A percentile compares a stretch with the other conserved stretches of the same genome.
These are phyloP conservation scores for Trametes hirsuta DNA, from an alignment of 1,284 basidiomycete species.

Conservation along the genomic window DNA sequence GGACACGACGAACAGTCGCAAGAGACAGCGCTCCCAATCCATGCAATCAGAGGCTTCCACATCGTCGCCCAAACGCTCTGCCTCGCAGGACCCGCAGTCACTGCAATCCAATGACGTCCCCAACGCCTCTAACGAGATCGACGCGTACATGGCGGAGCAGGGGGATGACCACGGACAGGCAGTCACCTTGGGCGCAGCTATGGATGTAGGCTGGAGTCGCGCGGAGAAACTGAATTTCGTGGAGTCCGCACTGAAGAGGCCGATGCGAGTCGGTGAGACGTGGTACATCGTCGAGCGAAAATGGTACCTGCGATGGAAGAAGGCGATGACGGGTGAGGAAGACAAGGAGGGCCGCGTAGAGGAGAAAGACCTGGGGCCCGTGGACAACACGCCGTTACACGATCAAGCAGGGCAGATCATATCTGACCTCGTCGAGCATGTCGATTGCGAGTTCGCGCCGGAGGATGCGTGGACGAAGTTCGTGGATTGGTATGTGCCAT, in stretches of 20 bases:
- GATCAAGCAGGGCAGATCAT: slow-evolving; percentile 55
- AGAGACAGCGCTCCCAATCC: slow-evolving; percentile 54
- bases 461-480: slow-evolving; percentile 74
- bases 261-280: slow-evolving; percentile 66
- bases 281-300: slow-evolving; percentile 77
- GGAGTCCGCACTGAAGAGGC: slow-evolving; percentile 44
- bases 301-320: slow-evolving; percentile 80
- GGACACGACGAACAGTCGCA: slow-evolving; percentile 38
- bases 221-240: slow-evolving; percentile 55
- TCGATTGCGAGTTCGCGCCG: slow-evolving; percentile 83
- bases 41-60: slow-evolving; percentile 57
- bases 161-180: slow-evolving; percentile 42
- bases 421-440: slow-evolving; percentile 55
- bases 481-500: slow-evolving; percentile 36
- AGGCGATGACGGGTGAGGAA: slow-evolving; percentile 65
- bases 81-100: slow-evolving; percentile 54
- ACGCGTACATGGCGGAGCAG: slow-evolving; percentile 75
- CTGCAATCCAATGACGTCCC: slow-evolving; percentile 46
- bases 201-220: slow-evolving; percentile 35
- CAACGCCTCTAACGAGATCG: slow-evolving; percentile 49
- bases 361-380: slow-evolving; percentile 69
- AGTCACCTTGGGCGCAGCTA: slow-evolving; percentile 10
- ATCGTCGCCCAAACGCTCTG: slow-evolving; percentile 72
- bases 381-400: slow-evolving; percentile 72
- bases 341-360: slow-evolving; percentile 67